Percentiles rank a stretch among this genome's conserved stretches.
Conservation (phyloP, 345 rosid genomes). For the Sisymbrium altissimum region DNA sequence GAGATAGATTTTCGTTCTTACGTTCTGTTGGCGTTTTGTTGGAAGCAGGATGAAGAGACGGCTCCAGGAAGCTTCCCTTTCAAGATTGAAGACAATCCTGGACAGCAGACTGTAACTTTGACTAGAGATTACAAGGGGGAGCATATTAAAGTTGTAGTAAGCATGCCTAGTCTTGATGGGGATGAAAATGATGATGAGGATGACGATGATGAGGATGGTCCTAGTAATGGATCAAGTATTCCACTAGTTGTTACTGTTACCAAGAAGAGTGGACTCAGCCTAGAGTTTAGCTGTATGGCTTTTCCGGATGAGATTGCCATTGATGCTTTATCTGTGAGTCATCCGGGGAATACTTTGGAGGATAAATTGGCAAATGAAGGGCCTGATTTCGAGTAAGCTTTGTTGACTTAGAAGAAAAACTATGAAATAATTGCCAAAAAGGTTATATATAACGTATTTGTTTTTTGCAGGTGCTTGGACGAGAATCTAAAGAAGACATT, state of each 20-base stretch:
- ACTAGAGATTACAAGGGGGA: slow-evolving; percentile 72
- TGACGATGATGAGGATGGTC: slow-evolving; percentile 37
- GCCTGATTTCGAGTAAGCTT: slow-evolving; percentile 84
- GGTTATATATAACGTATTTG: too few species aligned
- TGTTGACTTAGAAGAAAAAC: background rate
- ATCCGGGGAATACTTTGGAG: slow-evolving; percentile 41
- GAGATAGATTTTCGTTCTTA: background rate
- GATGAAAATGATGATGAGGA: slow-evolving; percentile 30
- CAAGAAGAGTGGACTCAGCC: slow-evolving; percentile 49
- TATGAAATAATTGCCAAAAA: background rate
- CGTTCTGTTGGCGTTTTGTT: slow-evolving; percentile 3
- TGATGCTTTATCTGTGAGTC: slow-evolving; percentile 53
- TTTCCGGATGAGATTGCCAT: slow-evolving; percentile 64
- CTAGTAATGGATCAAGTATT: slow-evolving; percentile 46
- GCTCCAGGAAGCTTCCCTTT: slow-evolving; percentile 67
- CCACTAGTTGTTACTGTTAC: slow-evolving; percentile 63
- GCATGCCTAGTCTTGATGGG: slow-evolving; percentile 64
- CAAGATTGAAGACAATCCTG: slow-evolving; percentile 64
- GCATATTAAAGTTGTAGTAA: slow-evolving; percentile 59
- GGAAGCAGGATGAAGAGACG: slow-evolving; percentile 48
- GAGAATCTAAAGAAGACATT: slow-evolving; percentile 79
- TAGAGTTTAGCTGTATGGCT: slow-evolving; percentile 70
- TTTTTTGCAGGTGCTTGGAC: slow-evolving; percentile 81
- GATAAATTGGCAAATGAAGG: slow-evolving; percentile 68
- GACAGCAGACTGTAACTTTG: slow-evolving; percentile 56